A percentile compares a stretch with the other conserved stretches of the same genome.
Conservation (phyloP, 2,329 filamentous ascomycete genomes). For the Penicillium palitans region DNA sequence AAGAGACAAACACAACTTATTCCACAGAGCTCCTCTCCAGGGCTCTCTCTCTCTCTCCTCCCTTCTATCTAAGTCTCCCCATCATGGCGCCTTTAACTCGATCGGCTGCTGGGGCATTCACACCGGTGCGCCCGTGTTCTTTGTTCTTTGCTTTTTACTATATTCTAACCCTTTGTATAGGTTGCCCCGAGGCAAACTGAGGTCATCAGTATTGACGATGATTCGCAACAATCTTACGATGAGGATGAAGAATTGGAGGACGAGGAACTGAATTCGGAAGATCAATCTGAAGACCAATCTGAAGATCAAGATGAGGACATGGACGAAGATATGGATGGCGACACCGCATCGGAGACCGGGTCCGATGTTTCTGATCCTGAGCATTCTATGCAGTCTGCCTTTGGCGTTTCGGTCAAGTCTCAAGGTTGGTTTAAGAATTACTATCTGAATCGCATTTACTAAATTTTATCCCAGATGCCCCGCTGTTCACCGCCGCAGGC, state of each 20-base stretch:
- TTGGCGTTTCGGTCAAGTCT: constrained; percentile 9
- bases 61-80: constrained; percentile 21
- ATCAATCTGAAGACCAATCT: constrained; percentile 8
- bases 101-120: constrained; percentile 26
- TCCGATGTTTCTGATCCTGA: constrained; percentile 32
- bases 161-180: constrained; percentile 20
- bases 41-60: constrained; percentile 22
- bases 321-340: constrained; percentile 34
- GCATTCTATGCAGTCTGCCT: constrained; percentile 19
- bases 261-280: constrained; percentile 19
- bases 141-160: constrained; percentile 3
- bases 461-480: constrained; percentile 23
- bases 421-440: constrained; percentile 15
- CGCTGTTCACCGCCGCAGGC: constrained; percentile 48
- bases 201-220: constrained; percentile 44
- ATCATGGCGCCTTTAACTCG: constrained; percentile 45
- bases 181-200: constrained; percentile 32
- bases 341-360: constrained; percentile 29
- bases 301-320: constrained; percentile 27
- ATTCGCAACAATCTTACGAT: constrained; percentile 31
- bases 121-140: constrained; percentile 18
- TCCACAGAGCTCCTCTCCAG: constrained; percentile 16
- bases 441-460: constrained; percentile 7
- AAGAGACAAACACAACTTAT: constrained; percentile 33
- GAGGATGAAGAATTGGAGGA: constrained; percentile 30